Evolutionary conservation across 164 flowering plant genomes (phyloP).

Genomic region (Dillenia turbinata): DNA sequence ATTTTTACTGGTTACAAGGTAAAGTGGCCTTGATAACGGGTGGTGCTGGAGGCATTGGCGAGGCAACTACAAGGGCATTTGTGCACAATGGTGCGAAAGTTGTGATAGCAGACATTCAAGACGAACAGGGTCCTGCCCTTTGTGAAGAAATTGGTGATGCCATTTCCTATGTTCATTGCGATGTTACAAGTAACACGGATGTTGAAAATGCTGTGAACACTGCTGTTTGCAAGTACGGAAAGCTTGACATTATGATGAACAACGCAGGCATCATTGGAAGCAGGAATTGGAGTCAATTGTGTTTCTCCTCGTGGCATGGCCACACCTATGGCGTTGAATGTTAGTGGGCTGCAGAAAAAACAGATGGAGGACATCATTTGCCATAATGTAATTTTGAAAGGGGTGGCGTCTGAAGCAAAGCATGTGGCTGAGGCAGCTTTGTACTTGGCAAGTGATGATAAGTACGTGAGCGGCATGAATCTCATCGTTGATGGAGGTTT

Average conservation of each 20-base stretch:
- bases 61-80: slow-evolving; percentile 18
- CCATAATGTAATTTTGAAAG: too few relatives aligned
- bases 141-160: slow-evolving; percentile 7
- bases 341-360: too few relatives aligned
- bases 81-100: slow-evolving; percentile 32
- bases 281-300: too few relatives aligned
- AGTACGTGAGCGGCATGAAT: too few relatives aligned
- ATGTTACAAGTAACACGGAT: slow-evolving; percentile 27
- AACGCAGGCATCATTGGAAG: slow-evolving; percentile 25
- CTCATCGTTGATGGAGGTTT: too few relatives aligned
- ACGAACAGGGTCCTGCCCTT: slow-evolving; percentile 20
- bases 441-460: too few relatives aligned
- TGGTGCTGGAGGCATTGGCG: slow-evolving; percentile 43
- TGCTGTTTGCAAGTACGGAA: slow-evolving; percentile 24
- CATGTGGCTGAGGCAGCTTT: too few relatives aligned
- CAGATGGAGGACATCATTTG: too few relatives aligned
- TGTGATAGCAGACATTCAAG: slow-evolving; percentile 39
- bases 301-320: too few relatives aligned
- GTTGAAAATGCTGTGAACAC: slow-evolving; percentile 20
- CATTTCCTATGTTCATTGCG: slow-evolving; percentile 30
- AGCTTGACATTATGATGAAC: slow-evolving; percentile 43
- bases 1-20: slow-evolving; percentile 21
- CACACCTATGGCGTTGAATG: too few relatives aligned
- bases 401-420: too few relatives aligned
- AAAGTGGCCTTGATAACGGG: slow-evolving; percentile 43